These are phyloP conservation scores for Skeletonema tropicum DNA, from an alignment of 108 stramenopile genomes.

Conservation along the genomic window DNA sequence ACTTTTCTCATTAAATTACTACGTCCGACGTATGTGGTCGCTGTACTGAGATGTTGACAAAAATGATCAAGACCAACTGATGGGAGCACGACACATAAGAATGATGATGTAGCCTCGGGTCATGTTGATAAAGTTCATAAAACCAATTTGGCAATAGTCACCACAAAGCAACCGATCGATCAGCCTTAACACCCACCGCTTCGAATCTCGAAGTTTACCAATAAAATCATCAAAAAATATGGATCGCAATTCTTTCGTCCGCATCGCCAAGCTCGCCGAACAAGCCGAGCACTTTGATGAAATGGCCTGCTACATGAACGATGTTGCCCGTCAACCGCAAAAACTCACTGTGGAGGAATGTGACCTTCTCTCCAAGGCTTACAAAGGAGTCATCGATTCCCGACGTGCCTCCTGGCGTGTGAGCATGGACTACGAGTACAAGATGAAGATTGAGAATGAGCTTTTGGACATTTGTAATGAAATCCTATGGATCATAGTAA, in stretches of 20 bases:
- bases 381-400: conserved; percentile 99
- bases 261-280: conserved; percentile 99
- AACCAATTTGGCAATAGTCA: too few relatives aligned
- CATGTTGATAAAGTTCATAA: not conserved
- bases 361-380: conserved; percentile 96
- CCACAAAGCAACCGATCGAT: too few relatives aligned
- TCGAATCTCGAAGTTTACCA: not conserved
- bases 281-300: conserved; percentile 98
- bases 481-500: too few relatives aligned
- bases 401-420: conserved; percentile 99
- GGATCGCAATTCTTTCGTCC: conserved; percentile 93
- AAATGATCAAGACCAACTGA: too few relatives aligned
- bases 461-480: conserved; percentile 99
- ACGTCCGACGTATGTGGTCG: too few relatives aligned
- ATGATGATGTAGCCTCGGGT: too few relatives aligned
- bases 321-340: conserved; percentile 95
- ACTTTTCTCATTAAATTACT: too few relatives aligned
- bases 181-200: not conserved
- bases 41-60: too few relatives aligned
- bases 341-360: conserved; percentile 99
- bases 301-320: conserved; percentile 98
- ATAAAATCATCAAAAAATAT: conserved; percentile 48
- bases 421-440: conserved; percentile 91
- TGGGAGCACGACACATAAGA: too few relatives aligned
- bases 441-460: conserved; percentile 90